Base-by-base conservation (phyloP, 441 rosid genomes). In the Macaranga tanarius region DNA sequence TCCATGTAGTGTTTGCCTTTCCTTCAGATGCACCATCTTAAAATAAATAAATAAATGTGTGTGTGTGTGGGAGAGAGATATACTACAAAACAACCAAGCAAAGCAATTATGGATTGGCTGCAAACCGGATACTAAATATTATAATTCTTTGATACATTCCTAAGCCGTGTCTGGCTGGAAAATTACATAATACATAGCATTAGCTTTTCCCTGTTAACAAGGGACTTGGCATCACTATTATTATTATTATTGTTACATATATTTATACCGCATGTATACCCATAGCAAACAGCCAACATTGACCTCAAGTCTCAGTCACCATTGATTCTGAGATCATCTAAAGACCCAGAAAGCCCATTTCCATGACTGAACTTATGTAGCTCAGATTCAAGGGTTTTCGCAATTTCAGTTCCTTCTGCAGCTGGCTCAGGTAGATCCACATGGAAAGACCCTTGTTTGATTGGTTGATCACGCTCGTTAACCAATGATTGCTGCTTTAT, bases 381-480 rank as follows among this genome's bases (percentile, higher is more conserved):
- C 80, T 92, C 92, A 0, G 96, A 89, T 77, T 90, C 97, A 7
- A 95, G 84, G 63, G 86, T 89, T 82, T 79, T 87, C 10, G 86
- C 93, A 51, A 92, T 89, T 81, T 87, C 87, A 2, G 74, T 75
- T 66, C 85, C 91, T 75, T 84, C 89, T 26, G 84, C 76, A 40
- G 84, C 87, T 54, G 90, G 83, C 74, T 89, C 92, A 15, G 99
- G 97, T 31, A 91, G 77, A 73, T 82, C 80, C 15, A 95, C 95
- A 73, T 95, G 98, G 82, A 95, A 84, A 22, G 98, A 92, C 19
- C 98, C 95, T 70, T 92, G 98, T 70, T 89, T 92, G 76, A 85
- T 75, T 19, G 90, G 97, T 73, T 55, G 82, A 54, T 73, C 50
- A 26, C 83, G 83, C 65, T 82, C 74, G 0, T 34, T 64, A 15